Percentiles rank a stretch among this genome's conserved stretches.
Conservation (phyloP, 2,329 filamentous ascomycete species). For the Onygenales sp. region DNA sequence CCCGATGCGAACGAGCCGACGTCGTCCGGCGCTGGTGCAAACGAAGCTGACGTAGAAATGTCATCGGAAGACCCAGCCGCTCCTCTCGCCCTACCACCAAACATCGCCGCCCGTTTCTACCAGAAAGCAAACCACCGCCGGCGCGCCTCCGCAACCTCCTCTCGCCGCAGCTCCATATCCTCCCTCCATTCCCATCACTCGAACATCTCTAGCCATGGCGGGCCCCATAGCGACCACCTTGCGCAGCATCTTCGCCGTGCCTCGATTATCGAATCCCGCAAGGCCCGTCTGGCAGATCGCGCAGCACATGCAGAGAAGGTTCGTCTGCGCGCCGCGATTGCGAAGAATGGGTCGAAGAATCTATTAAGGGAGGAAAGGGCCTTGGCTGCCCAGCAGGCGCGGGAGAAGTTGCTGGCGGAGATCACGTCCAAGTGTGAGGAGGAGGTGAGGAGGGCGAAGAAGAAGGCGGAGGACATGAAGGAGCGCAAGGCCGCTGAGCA, state of each 20-base stretch:
- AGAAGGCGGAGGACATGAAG: slow-evolving; percentile 57
- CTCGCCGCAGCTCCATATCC: slow-evolving; percentile 55
- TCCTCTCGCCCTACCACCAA: slow-evolving; percentile 46
- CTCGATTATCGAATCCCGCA: slow-evolving; percentile 55
- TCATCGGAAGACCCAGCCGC: slow-evolving; percentile 25
- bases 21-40: slow-evolving; percentile 8
- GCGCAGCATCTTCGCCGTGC: slow-evolving; percentile 57
- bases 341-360: slow-evolving; percentile 48
- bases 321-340: slow-evolving; percentile 51
- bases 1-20: slow-evolving; percentile 24
- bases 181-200: slow-evolving; percentile 55
- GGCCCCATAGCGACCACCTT: slow-evolving; percentile 48
- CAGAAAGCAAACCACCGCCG: slow-evolving; percentile 42
- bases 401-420: slow-evolving; percentile 54
- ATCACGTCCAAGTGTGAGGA: slow-evolving; percentile 57
- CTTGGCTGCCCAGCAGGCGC: slow-evolving; percentile 52
- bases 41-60: slow-evolving; percentile 34
- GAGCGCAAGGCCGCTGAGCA: slow-evolving; percentile 55
- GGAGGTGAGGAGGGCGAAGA: slow-evolving; percentile 56
- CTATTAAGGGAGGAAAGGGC: slow-evolving; percentile 53
- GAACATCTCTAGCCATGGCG: slow-evolving; percentile 38
- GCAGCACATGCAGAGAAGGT: slow-evolving; percentile 59
- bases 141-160: slow-evolving; percentile 54
- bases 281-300: slow-evolving; percentile 54
- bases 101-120: slow-evolving; percentile 56